Evolutionary conservation across 768 basidiomycete genomes (phyloP), one percentile per base, ranked within the genome.

Genomic region (Lactarius hengduanensis): DNA sequence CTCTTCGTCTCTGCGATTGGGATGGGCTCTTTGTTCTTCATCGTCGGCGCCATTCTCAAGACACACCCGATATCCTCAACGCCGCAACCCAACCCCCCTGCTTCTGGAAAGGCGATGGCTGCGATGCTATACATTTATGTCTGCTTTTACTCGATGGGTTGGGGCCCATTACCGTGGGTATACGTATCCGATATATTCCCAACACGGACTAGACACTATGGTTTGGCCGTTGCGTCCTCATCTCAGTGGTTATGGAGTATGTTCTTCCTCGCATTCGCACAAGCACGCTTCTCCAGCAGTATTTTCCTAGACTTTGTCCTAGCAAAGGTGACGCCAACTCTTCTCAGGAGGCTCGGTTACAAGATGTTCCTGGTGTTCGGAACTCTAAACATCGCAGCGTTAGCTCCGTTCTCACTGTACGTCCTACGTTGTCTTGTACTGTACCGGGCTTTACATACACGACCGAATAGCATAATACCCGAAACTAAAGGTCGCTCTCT

Each of bases 81-180:
- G 9, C 66, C 78, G 0, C 71, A 78, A 7, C 73, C 73, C 16
- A 64, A 64, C 54, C 77, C 75, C 9, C 74, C 87, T 0, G 80
- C 85, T 0, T 81, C 86, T 20, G 80, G 80, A 1, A 86, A 89
- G 74, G 93, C 82, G 0, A 94, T 94, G 92, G 92, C 92, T 3
- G 90, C 86, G 2, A 85, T 92, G 85, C 76, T 94, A 34, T 95
- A 94, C 73, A 84, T 94, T 62, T 95, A 91, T 71, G 91, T 93
- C 53, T 88, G 87, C 74, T 93, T 93, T 76, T 94, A 94, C 76
- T 90, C 88, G 4, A 89, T 93, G 85, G 91, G 90, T 45, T 92
- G 90, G 87, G 92, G 91, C 22, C 86, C 86, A n/a, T 75, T 81
- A 15, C 89, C 83, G 18, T 82, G 77, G 80, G 79, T 82, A 61